Conservation (phyloP, 495 filamentous ascomycete species). For the Podospora pseudoanserina region DNA sequence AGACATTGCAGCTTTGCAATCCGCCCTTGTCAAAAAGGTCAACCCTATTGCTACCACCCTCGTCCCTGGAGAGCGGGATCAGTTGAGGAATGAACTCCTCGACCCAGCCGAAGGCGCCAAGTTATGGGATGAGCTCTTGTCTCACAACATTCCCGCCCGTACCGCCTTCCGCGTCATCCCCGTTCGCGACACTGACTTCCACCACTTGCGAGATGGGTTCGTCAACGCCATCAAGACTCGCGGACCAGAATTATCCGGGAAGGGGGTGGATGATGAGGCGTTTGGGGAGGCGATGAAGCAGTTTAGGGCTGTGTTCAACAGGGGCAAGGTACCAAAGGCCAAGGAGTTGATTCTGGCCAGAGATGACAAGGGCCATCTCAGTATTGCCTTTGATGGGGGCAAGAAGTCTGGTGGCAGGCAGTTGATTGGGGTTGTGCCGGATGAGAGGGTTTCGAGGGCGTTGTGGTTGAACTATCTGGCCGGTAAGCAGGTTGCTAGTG, state of each 20-base stretch:
- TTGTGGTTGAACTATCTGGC: slow-evolving; percentile 90
- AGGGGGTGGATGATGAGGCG: slow-evolving; percentile 57
- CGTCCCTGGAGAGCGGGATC: slow-evolving; percentile 71
- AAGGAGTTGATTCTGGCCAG: slow-evolving; percentile 70
- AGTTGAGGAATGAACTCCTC: slow-evolving; percentile 62
- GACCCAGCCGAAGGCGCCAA: slow-evolving; percentile 63
- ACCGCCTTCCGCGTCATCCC: slow-evolving; percentile 79
- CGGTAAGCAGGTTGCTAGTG: slow-evolving; percentile 82
- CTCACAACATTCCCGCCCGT: slow-evolving; percentile 55
- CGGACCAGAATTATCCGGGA: slow-evolving; percentile 42
- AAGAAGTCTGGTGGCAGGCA: slow-evolving; percentile 41
- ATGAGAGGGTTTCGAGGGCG: slow-evolving; percentile 74
- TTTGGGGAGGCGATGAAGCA: slow-evolving; percentile 69
- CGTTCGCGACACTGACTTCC: slow-evolving; percentile 83
- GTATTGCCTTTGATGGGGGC: slow-evolving; percentile 62
- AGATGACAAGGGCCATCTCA: slow-evolving; percentile 60
- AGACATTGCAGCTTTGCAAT: slow-evolving; percentile 60
- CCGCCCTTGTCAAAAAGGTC: slow-evolving; percentile 45
- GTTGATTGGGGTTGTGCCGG: slow-evolving; percentile 61
- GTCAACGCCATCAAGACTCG: slow-evolving; percentile 75
- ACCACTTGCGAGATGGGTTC: slow-evolving; percentile 86
- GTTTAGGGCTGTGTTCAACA: slow-evolving; percentile 74
- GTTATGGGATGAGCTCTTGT: slow-evolving; percentile 70
- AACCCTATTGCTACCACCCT: slow-evolving; percentile 73
- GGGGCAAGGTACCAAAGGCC: slow-evolving; percentile 69